Evolutionary conservation across 352 stramenopile genomes (phyloP).

Genomic region (Phytophthora colocasiae): DNA sequence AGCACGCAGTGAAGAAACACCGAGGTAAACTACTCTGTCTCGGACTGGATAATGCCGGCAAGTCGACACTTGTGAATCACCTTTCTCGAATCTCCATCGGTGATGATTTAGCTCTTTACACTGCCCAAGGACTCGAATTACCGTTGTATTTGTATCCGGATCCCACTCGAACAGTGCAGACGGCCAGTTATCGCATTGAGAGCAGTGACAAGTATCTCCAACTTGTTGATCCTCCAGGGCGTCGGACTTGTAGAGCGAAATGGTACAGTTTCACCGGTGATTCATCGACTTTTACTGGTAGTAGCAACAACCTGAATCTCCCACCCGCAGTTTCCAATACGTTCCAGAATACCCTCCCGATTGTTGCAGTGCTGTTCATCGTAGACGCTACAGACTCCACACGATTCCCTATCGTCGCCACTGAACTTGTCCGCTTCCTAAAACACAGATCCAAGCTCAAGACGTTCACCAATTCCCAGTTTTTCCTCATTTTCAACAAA

Average conservation of each 20-base stretch:
- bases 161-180: constrained; percentile 32
- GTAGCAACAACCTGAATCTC: constrained; percentile 29
- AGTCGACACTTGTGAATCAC: constrained; percentile 62
- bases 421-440: constrained; percentile 59
- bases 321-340: constrained; percentile 10
- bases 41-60: constrained; percentile 66
- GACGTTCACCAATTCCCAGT: constrained; percentile 38
- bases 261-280: constrained; percentile 40
- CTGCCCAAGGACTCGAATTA: constrained; percentile 17
- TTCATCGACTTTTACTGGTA: constrained; percentile 12
- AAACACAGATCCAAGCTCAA: constrained; percentile 43
- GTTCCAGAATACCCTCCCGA: constrained; percentile 33
- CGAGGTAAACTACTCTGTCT: constrained; percentile 56
- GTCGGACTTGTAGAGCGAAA: constrained; percentile 39
- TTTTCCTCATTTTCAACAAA: constrained; percentile 74
- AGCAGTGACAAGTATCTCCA: constrained; percentile 49
- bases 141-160: constrained; percentile 37
- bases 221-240: constrained; percentile 53
- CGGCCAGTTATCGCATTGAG: constrained; percentile 48
- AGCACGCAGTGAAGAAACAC: constrained; percentile 45
- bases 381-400: constrained; percentile 52
- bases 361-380: constrained; percentile 59
- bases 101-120: constrained; percentile 27
- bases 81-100: constrained; percentile 39
- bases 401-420: constrained; percentile 59